Evolutionary conservation across 208 protist genomes (phyloP), one percentile per base, ranked within the genome.

Genomic region (Trypanosoma melophagium): DNA sequence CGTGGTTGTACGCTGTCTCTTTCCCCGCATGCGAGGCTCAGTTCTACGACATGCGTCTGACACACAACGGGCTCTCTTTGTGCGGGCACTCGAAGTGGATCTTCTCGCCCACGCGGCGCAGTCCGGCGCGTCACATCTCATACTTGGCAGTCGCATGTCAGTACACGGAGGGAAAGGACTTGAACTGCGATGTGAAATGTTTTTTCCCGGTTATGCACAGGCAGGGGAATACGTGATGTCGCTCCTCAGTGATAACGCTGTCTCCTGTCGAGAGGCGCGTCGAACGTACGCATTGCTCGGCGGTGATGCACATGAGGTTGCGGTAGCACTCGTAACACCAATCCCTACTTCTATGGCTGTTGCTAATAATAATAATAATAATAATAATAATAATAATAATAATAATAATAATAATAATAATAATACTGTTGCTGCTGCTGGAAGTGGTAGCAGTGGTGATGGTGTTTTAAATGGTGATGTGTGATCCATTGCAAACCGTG

Each of bases 71-170:
- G 25, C 56, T 44, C 25, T 65, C 0, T 65, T 65, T 42, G 44
- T 42, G 14, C 60, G 24, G 25, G 60, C 60, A n/a, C 24, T 65
- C 13, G 60, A 53, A 24, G 42, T 65, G n/a, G 60, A 65, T 40
- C 42, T 65, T 21, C 47, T 65, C 17, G 25, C 12, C 0, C 60
- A 65, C 60, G 42, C 42, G 1, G 60, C 16, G 47, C 13, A 12
- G 22, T 55, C 7, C 35, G 60, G 60, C 45, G 60, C 60, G 9
- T 42, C 60, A 7, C 60, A 65, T 44, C 7, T 65, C n/a, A n/a
- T 25, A 21, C 7, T 65, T 5, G 60, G 47, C 22, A 52, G 28
- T 22, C 42, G 8, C 44, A 55, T 53, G 21, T 38, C 47, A n/a
- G 3, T 65, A 19, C 4, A 25, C 45, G n/a, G 45, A 17, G 60